Base-by-base conservation (phyloP, 2,329 filamentous ascomycete genomes). In the Calonectria pteridis region DNA sequence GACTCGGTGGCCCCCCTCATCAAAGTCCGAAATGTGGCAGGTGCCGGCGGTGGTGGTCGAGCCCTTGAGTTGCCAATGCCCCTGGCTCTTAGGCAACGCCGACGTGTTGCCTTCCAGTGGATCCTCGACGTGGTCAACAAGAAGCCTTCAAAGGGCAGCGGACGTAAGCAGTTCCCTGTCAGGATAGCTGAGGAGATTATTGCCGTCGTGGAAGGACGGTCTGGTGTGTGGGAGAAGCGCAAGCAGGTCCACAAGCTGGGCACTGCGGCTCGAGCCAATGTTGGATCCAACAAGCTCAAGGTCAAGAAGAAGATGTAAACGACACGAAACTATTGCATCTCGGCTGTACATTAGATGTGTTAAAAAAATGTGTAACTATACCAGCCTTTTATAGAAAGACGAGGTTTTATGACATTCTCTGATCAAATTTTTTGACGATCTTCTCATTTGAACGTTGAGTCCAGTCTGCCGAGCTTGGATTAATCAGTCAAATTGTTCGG, bases 1-100 rank as follows among this genome's bases (percentile, higher is more conserved):
- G 97, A 99, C 88, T 97, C 95, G 13, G 93, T 99, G 29, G 95
- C 96, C 1, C 97, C 97, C 13, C 90, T 99, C 20, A 88, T 99
- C 81, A 93, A 94, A 77, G 93, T 99, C 81, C 91, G 92, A 69
- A 90, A 90, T 74, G 90, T 95, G 79, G 92, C 92, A 81, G 95
- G 95, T 78, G 91, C 94, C 43, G 94, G 94, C 1, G 96, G 96
- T 85, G 97, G 97, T 87, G 97, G 97, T 84, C 90, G 91, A 43
- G 91, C 95, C 16, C 90, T 98, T 72, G 95, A 96, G 70, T 90
- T 98, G 43, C 97, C 97, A 0, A 88, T 93, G 28, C 96, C 97
- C 1, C 88, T 98, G 26, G 87, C 89, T 1, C 86, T 93, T 76
- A 90, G 95, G 74, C 94, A 97, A 84, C 90, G 96, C 75, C 89